phyloP scores from a whole-genome alignment of 2,329 filamentous ascomycete genomes.

The Pestalotiopsis sp. region DNA sequence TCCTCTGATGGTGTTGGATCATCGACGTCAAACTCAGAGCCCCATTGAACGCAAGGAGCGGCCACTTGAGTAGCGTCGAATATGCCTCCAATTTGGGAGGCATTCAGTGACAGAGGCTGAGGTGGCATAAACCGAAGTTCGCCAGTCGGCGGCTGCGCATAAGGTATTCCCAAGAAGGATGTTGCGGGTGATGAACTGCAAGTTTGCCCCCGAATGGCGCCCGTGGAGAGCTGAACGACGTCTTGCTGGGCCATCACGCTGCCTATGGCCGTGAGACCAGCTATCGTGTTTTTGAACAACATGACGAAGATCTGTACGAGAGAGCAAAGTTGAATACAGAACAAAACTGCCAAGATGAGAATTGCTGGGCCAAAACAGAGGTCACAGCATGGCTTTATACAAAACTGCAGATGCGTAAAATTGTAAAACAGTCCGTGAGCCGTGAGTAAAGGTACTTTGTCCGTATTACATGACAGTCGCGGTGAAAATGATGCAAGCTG shows the following conservation, averaged over 20 bases:
- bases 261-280: not conserved
- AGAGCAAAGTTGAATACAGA: not conserved
- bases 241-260: not conserved
- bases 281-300: not conserved
- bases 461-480: not conserved
- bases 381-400: not conserved
- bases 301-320: not conserved
- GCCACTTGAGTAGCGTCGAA: not conserved
- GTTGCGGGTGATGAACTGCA: not conserved
- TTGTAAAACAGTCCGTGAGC: not conserved
- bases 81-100: not conserved
- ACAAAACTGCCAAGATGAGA: not conserved
- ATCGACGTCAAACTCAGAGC: not conserved
- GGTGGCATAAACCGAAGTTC: not conserved
- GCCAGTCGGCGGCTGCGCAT: not conserved
- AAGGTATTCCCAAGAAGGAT: not conserved
- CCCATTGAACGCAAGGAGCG: not conserved
- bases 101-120: not conserved
- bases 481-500: not conserved
- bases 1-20: not conserved
- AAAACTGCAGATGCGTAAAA: not conserved
- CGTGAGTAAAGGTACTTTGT: not conserved
- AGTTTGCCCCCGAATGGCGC: not conserved
- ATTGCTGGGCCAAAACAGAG: not conserved
- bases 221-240: not conserved